Evolutionary conservation across 768 basidiomycete species (phyloP).

Genomic region (Leucocoprinus leucothites): DNA sequence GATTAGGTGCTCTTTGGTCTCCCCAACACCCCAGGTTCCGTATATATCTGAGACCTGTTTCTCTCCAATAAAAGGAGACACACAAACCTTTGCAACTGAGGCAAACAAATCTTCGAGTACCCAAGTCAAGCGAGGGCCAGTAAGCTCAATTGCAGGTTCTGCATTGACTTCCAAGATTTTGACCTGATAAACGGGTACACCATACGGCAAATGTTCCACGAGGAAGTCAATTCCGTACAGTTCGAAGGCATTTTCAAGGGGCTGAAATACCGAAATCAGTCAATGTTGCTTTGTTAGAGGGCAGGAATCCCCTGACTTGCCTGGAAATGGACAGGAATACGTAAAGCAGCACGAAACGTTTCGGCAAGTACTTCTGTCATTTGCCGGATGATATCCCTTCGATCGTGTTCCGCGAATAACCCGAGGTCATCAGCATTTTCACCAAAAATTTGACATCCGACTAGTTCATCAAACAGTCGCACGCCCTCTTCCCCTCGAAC

Average conservation of each 20-base stretch:
- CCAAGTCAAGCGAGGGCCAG: constrained; percentile 78
- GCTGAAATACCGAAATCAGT: constrained; percentile 40
- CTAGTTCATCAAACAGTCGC: constrained; percentile 74
- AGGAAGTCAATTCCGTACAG: constrained; percentile 94
- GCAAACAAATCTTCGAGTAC: constrained; percentile 80
- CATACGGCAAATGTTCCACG: constrained; percentile 43
- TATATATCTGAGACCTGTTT: constrained; percentile 8
- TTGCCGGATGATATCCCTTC: constrained; percentile 50
- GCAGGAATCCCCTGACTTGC: constrained; percentile 30
- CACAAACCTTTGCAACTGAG: constrained; percentile 62
- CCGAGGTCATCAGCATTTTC: constrained; percentile 14
- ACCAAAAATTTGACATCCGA: constrained; percentile 57
- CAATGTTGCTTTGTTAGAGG: not conserved
- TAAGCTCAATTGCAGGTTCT: constrained; percentile 93
- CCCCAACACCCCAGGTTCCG: constrained; percentile 46
- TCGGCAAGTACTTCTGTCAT: constrained; percentile 70
- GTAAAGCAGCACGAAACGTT: constrained; percentile 81
- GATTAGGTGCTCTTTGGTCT: constrained; percentile 49
- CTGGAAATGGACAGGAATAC: constrained; percentile 84
- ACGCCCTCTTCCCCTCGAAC: constrained; percentile 68
- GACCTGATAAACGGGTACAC: constrained; percentile 42
- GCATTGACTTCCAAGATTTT: constrained; percentile 90
- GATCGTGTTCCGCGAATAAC: constrained; percentile 30
- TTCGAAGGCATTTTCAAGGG: constrained; percentile 90
- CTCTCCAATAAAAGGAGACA: constrained; percentile 60